Percentiles rank a stretch among this genome's conserved stretches.
Evolutionary conservation across 1,284 basidiomycete species (phyloP).

Genomic region (Cerioporus squamosus): DNA sequence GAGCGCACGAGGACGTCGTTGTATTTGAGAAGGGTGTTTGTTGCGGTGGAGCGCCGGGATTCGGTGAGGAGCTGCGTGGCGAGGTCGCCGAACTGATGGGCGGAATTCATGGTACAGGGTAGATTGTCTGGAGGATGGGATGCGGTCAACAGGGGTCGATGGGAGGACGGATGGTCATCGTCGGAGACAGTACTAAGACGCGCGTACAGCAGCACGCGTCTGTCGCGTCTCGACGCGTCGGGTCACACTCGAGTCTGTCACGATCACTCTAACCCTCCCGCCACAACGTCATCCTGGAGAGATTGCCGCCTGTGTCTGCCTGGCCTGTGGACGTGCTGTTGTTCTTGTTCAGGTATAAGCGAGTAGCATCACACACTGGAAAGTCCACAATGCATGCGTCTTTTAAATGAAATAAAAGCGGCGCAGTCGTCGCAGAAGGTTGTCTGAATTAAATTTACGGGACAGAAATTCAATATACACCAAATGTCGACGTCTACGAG

Average conservation of each 20-base stretch:
- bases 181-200: too few relatives aligned
- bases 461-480: too few relatives aligned
- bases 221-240: constrained; percentile 5
- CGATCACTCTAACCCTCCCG: background rate
- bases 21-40: constrained; percentile 89
- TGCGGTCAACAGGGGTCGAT: background rate
- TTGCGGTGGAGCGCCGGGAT: constrained; percentile 81
- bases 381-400: too few relatives aligned
- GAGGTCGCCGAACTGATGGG: constrained; percentile 78
- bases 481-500: too few relatives aligned
- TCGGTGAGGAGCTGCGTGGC: constrained; percentile 88
- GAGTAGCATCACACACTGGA: too few relatives aligned
- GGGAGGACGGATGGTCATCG: too few relatives aligned
- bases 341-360: too few relatives aligned
- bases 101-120: constrained; percentile 22
- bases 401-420: too few relatives aligned
- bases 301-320: background rate
- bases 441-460: too few relatives aligned
- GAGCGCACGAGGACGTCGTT: constrained; percentile 87
- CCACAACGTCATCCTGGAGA: background rate
- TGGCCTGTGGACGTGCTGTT: too few relatives aligned
- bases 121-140: background rate
- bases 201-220: background rate
- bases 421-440: too few relatives aligned
- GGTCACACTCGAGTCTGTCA: constrained; percentile 9